phyloP scores from a whole-genome alignment of 208 protist genomes.

The Phytomonas sp. region DNA sequence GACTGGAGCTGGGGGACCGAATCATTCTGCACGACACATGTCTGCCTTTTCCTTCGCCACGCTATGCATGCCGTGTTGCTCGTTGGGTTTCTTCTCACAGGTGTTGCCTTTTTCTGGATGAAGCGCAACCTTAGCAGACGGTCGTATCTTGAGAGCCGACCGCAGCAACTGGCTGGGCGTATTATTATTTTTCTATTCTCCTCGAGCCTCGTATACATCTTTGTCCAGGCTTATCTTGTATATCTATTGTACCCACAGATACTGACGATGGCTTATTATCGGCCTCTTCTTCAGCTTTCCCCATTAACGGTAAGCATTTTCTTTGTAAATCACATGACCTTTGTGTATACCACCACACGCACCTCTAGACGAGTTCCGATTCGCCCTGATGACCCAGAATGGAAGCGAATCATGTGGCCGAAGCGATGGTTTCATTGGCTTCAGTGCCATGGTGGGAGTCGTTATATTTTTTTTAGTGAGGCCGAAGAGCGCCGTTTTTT shows the following conservation, averaged over 20 bases:
- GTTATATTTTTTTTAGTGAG: conserved; percentile 77
- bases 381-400: conserved; percentile 43
- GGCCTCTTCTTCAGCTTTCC: conserved; percentile 56
- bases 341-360: conserved; percentile 58
- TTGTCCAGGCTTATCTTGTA: conserved; percentile 38
- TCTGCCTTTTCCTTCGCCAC: conserved; percentile 23
- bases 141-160: conserved; percentile 67
- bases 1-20: conserved; percentile 25
- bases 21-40: conserved; percentile 17
- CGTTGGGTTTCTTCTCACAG: conserved; percentile 34
- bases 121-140: conserved; percentile 36
- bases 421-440: conserved; percentile 76
- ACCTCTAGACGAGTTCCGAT: conserved; percentile 50
- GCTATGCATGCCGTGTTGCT: conserved; percentile 35
- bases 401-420: conserved; percentile 63
- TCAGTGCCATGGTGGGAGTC: conserved; percentile 56
- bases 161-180: conserved; percentile 70
- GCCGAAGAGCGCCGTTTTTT: conserved; percentile 56
- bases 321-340: conserved; percentile 70
- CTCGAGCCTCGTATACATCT: conserved; percentile 46
- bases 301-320: conserved; percentile 50
- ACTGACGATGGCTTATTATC: conserved; percentile 50
- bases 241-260: conserved; percentile 38
- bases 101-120: conserved; percentile 44
- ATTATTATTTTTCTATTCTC: conserved; percentile 78